Evolutionary conservation across 2,329 filamentous ascomycete species (phyloP).

Genomic region (Cercospora citrullina): DNA sequence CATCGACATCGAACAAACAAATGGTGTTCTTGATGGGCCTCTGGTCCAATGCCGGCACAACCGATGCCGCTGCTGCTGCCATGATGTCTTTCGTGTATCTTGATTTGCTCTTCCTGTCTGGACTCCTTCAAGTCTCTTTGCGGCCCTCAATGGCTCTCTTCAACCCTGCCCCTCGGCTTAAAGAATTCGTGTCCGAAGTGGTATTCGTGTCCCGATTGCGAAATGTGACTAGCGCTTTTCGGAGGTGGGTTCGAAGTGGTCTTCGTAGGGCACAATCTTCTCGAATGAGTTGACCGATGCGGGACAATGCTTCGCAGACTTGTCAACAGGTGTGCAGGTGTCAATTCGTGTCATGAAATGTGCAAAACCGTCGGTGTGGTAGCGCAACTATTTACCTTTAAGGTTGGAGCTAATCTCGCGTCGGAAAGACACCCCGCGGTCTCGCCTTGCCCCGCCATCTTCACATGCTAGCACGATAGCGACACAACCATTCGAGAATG

Average conservation of each 20-base stretch:
- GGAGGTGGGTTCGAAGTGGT: neutral
- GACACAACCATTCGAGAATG: neutral
- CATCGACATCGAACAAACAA: slow-evolving; percentile 94
- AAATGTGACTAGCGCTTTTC: neutral
- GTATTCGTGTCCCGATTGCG: neutral
- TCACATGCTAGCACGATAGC: slow-evolving; percentile 2
- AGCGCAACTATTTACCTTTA: slow-evolving; percentile 8
- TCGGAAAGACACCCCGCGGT: slow-evolving; percentile 6
- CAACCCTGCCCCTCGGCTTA: neutral
- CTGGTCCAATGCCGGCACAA: slow-evolving; percentile 74
- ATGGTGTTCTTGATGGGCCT: slow-evolving; percentile 92
- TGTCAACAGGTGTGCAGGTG: neutral
- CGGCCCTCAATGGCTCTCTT: neutral
- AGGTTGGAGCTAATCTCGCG: slow-evolving; percentile 5
- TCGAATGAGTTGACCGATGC: neutral
- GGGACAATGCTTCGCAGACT: neutral
- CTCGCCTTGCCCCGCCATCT: slow-evolving; percentile 5
- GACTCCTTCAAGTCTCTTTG: neutral
- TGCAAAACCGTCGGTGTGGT: slow-evolving; percentile 1
- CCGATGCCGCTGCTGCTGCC: slow-evolving; percentile 44
- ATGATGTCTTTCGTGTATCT: slow-evolving; percentile 15
- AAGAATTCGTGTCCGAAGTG: slow-evolving; percentile 1
- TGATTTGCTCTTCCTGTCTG: neutral
- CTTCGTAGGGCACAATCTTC: neutral
- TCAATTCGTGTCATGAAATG: neutral